Conservation (phyloP, 805 yeast genomes). For the Lachancea lanzarotensis region DNA sequence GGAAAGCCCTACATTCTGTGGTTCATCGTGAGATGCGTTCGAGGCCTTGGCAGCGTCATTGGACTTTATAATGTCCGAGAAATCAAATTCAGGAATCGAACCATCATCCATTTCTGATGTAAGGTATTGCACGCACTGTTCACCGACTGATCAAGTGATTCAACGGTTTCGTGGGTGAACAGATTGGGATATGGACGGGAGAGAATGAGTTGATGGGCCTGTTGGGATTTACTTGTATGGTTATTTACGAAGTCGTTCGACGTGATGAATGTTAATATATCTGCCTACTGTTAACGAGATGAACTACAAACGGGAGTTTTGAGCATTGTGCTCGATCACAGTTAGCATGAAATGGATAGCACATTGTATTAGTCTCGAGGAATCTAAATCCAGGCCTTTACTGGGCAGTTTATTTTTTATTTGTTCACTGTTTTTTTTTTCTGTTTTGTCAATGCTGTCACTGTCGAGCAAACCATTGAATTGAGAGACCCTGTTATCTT, state of each 20-base stretch:
- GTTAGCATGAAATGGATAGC: too few relatives aligned
- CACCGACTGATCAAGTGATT: conserved; percentile 4
- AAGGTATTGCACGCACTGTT: conserved; percentile 9
- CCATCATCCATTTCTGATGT: conserved; percentile 12
- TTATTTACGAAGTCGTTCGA: neutral
- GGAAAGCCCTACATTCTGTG: neutral
- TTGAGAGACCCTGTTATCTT: too few relatives aligned
- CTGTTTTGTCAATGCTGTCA: too few relatives aligned
- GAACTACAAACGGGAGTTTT: too few relatives aligned
- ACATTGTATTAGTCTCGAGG: too few relatives aligned
- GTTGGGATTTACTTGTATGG: neutral
- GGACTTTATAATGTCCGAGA: conserved; percentile 12
- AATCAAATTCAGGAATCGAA: conserved; percentile 21
- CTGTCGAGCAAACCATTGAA: too few relatives aligned
- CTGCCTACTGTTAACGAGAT: neutral
- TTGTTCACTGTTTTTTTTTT: too few relatives aligned
- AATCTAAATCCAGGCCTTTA: too few relatives aligned
- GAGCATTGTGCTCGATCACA: too few relatives aligned
- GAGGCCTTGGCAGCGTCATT: neutral
- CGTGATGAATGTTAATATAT: neutral
- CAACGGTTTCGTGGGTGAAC: neutral
- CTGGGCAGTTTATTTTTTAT: too few relatives aligned
- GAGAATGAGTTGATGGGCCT: neutral
- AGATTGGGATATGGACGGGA: neutral
- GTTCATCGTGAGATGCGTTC: neutral